phyloP scores from a whole-genome alignment of 768 basidiomycete species.

The Collybia nuda region DNA sequence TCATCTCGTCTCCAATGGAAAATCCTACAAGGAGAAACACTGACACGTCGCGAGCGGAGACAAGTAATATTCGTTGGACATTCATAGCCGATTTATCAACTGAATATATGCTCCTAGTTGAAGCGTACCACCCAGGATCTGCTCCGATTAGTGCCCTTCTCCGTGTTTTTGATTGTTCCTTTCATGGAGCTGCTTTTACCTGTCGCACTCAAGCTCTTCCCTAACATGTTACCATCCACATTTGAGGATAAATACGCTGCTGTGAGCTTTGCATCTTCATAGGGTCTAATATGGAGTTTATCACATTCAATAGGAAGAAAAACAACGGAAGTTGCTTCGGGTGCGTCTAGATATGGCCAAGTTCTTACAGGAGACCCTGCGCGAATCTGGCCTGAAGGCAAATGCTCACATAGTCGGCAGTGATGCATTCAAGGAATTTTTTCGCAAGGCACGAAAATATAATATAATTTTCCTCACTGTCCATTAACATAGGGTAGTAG shows the following conservation, averaged over 20 bases:
- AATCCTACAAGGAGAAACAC: constrained; percentile 83
- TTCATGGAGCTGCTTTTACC: constrained; percentile 98
- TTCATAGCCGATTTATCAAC: background rate
- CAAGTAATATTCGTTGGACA: constrained; percentile 59
- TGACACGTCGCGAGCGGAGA: constrained; percentile 91
- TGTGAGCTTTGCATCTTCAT: constrained; percentile 34
- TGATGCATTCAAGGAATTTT: constrained; percentile 98
- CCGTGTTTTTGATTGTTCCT: constrained; percentile 91
- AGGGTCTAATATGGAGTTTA: background rate
- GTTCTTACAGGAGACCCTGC: constrained; percentile 95
- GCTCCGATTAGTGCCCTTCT: constrained; percentile 90
- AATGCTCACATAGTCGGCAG: constrained; percentile 91
- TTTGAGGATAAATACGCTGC: constrained; percentile 98
- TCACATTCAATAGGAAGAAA: constrained; percentile 77
- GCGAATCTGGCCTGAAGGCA: constrained; percentile 91
- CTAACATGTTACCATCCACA: constrained; percentile 97
- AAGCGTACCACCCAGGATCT: constrained; percentile 93
- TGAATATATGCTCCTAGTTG: constrained; percentile 47
- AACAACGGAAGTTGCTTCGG: constrained; percentile 91
- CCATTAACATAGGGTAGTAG: constrained; percentile 30
- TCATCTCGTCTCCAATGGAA: constrained; percentile 87
- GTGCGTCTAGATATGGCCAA: constrained; percentile 99
- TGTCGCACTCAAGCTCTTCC: constrained; percentile 95
- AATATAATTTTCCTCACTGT: background rate
- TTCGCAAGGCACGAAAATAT: constrained; percentile 73